A percentile compares a stretch with the other conserved stretches of the same genome.
Conservation (phyloP, 371 early-diverging fungal genomes). For the Capillidium rhysosporum region DNA sequence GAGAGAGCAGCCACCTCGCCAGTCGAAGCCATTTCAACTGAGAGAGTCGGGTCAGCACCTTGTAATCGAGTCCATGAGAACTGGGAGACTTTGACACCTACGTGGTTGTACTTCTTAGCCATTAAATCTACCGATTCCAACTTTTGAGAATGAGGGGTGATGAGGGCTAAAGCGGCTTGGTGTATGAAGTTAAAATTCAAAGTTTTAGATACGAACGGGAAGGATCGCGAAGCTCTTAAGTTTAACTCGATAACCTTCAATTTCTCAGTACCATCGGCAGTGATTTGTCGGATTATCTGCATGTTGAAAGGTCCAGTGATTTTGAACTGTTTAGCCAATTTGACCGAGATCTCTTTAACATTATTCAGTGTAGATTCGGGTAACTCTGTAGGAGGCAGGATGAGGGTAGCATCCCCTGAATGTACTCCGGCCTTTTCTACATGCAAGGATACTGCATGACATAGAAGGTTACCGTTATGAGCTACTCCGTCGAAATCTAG, state of each 20-base stretch:
- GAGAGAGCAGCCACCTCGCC: constrained; percentile 97
- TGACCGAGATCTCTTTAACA: constrained; percentile 66
- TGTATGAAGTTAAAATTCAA: constrained; percentile 78
- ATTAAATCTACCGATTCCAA: constrained; percentile 20
- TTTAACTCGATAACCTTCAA: constrained; percentile 96
- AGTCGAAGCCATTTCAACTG: constrained; percentile 96
- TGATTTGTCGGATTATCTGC: constrained; percentile 76
- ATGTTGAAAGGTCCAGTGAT: constrained; percentile 97
- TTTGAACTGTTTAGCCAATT: constrained; percentile 75
- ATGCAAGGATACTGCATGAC: constrained; percentile 83
- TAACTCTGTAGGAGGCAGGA: constrained; percentile 80
- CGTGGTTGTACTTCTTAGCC: constrained; percentile 29
- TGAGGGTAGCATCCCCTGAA: constrained; percentile 89
- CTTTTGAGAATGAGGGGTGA: constrained; percentile 45
- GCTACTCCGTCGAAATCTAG: constrained; percentile 94
- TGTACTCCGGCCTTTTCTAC: constrained; percentile 95
- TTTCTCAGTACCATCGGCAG: constrained; percentile 42
- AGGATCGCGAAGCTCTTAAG: constrained; percentile 83
- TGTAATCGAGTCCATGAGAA: constrained; percentile 85
- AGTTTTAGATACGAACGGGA: constrained; percentile 91
- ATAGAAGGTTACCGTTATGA: constrained; percentile 61
- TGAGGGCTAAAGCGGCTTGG: constrained; percentile 72
- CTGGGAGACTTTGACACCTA: constrained; percentile 91
- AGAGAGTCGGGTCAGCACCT: constrained; percentile 89
- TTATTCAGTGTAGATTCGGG: constrained; percentile 72